Evolutionary conservation across 768 basidiomycete genomes (phyloP).

Genomic region (Macrolepiota dolichaula): DNA sequence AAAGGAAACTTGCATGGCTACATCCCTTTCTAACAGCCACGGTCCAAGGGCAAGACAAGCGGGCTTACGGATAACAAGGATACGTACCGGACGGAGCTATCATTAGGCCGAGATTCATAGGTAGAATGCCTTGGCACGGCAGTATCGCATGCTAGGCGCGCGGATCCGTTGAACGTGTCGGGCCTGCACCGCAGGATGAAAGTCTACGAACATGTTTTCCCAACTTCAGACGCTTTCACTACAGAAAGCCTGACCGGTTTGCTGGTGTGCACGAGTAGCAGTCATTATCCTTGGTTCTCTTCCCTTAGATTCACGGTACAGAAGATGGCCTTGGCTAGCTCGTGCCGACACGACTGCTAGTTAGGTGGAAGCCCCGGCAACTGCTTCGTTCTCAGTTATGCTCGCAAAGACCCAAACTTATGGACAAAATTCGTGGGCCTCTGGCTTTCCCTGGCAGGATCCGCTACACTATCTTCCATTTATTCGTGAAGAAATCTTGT

Average conservation of each 20-base stretch:
- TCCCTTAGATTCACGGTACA: constrained; percentile 4
- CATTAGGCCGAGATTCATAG: not conserved
- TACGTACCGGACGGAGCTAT: not conserved
- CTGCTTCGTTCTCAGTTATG: not conserved
- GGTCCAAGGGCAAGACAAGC: not conserved
- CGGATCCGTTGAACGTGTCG: not conserved
- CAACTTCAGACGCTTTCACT: constrained; percentile 7
- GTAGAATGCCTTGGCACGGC: constrained; percentile 13
- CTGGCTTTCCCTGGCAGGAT: not conserved
- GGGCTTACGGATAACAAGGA: not conserved
- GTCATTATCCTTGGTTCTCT: not conserved
- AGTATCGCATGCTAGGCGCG: not conserved
- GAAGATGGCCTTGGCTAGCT: not conserved
- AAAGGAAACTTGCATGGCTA: constrained; percentile 13
- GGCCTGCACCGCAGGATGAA: not conserved
- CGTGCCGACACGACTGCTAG: constrained; percentile 2
- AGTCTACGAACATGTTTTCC: constrained; percentile 5
- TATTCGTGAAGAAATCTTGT: not conserved
- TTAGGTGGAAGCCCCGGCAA: constrained; percentile 2
- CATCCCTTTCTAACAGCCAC: not conserved
- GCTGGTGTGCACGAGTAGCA: not conserved
- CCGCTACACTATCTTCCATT: not conserved
- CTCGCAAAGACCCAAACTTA: constrained; percentile 9
- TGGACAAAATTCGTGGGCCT: not conserved
- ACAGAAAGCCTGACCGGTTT: constrained; percentile 11